Evolutionary conservation across 148 eudicot genomes (phyloP), one percentile per base, ranked within the genome.

Genomic region (Diospyros lotus): DNA sequence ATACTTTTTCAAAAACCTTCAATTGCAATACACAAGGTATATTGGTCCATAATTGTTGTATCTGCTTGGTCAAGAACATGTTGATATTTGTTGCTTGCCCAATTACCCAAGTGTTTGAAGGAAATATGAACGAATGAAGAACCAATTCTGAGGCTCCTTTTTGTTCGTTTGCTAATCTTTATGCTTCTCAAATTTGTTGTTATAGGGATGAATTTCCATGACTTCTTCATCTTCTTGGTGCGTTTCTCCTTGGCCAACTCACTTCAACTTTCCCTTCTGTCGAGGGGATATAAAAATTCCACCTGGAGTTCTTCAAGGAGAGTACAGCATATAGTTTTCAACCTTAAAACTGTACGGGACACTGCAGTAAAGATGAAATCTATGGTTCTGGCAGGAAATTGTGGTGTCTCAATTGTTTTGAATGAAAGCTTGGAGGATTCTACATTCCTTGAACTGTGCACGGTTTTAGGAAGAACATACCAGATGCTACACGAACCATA

Each of bases 121-220:
- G 28, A 28, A 28, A 28, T 28, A 28, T 28, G 28, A 28, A 28
- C 28, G 0, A 28, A 28, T 28, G 28, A 28, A 28, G 28, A 28
- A 28, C 28, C 28, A 28, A 28, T 28, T 28, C 28, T 28, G 28
- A 28, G 28, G 28, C 61, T 69, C 15, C 6, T 50, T 52, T 40
- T 54, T 41, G 50, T 7, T 54, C 51, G 41, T 15, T 40, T 5
- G 0, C 63, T 56, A 55, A 54, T 56, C 45, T 70, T 15, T 60
- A 0, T 54, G 50, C 64, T 56, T 71, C 55, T 44, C 51, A 38
- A 56, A 9, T 78, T 69, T 68, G 15, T 60, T 66, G 48, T 76
- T 71, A 41, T 78, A 94, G 99, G 98, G 76, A 95, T 95, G 97
- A 89, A 92, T 82, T 90, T 95, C 78, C 69, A 69, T 45, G 99